Evolutionary conservation across 495 filamentous ascomycete species (phyloP).

Genomic region (Sphaerosporella brunnea): DNA sequence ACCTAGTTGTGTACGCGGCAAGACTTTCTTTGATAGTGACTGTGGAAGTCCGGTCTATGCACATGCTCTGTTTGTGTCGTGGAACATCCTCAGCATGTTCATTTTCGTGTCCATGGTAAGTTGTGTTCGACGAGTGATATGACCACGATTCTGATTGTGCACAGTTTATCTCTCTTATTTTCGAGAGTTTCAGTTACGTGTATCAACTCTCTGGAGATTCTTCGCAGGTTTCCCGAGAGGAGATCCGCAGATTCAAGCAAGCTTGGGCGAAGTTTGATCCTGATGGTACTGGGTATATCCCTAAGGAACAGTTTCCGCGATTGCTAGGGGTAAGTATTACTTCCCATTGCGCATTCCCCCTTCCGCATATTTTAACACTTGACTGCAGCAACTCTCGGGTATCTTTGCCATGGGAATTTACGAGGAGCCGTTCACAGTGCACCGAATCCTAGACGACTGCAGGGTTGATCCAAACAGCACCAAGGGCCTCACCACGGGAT

Average conservation of each 20-base stretch:
- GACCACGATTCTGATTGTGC: background rate
- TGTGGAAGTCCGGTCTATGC: constrained; percentile 85
- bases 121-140: background rate
- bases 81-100: constrained; percentile 99
- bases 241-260: constrained; percentile 92
- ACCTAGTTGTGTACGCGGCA: constrained; percentile 54
- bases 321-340: constrained; percentile 56
- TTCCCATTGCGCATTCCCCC: no score
- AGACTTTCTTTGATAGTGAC: constrained; percentile 64
- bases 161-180: constrained; percentile 91
- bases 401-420: constrained; percentile 98
- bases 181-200: constrained; percentile 98
- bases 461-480: constrained; percentile 37
- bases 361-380: background rate
- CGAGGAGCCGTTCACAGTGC: constrained; percentile 69
- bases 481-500: constrained; percentile 26
- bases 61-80: constrained; percentile 70
- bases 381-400: constrained; percentile 59
- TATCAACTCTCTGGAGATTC: constrained; percentile 84
- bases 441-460: constrained; percentile 65
- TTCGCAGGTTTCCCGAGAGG: constrained; percentile 70
- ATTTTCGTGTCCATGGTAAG: constrained; percentile 76
- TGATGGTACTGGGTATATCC: constrained; percentile 74
- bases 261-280: constrained; percentile 94
- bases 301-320: constrained; percentile 78